phyloP scores from a whole-genome alignment of 306 rosid genomes.

The Vicia villosa region DNA sequence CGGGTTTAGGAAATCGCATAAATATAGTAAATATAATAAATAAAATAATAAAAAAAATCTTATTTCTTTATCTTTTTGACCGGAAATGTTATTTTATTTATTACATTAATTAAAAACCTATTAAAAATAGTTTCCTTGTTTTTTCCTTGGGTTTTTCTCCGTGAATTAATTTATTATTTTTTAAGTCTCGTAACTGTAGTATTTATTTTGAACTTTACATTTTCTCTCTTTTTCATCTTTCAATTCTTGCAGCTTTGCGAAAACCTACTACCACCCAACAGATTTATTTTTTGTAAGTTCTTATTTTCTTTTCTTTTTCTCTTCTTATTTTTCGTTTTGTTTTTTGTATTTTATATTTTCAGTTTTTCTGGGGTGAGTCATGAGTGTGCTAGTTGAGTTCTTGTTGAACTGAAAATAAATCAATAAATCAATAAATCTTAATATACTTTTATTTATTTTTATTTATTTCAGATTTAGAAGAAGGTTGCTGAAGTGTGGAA shows the following conservation, averaged over 20 bases:
- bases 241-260: conserved; percentile 62
- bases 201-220: conserved; percentile 40
- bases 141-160: conserved; percentile 43
- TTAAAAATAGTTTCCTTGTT: conserved; percentile 30
- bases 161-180: conserved; percentile 21
- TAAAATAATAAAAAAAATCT: conserved; percentile 28
- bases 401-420: conserved; percentile 42
- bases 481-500: conserved; percentile 56
- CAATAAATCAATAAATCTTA: conserved; percentile 26
- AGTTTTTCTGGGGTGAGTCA: conserved; percentile 34
- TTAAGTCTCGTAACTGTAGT: conserved; percentile 42
- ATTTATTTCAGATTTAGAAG: conserved; percentile 42
- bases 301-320: conserved; percentile 41
- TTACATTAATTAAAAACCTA: conserved; percentile 12
- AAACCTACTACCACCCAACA: conserved; percentile 56
- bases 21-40: conserved; percentile 1
- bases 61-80: not conserved
- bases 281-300: conserved; percentile 47
- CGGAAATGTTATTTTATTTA: not conserved
- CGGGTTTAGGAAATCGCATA: conserved; percentile 59
- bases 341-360: conserved; percentile 15
- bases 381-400: conserved; percentile 35
- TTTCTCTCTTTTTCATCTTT: conserved; percentile 44
- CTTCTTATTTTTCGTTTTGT: not conserved
- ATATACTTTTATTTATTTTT: not conserved